Evolutionary conservation across 2,329 filamentous ascomycete genomes (phyloP), one percentile per base, ranked within the genome.

Genomic region (Hymenoscyphus repandus): DNA sequence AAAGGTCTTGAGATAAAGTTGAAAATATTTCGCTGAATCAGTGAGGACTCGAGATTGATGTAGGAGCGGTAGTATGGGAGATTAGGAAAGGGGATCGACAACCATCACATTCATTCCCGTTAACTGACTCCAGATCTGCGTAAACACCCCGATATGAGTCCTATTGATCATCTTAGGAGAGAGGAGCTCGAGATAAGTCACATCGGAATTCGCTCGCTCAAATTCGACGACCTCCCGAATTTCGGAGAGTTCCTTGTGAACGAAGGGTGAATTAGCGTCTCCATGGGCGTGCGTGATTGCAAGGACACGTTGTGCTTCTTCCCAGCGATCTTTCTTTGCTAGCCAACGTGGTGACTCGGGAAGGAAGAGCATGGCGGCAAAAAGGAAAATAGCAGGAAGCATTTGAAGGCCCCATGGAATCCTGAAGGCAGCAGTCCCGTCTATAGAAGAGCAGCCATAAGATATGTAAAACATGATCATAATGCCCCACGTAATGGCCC

Each of bases 91-190:
- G n/a, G n/a, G n/a, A n/a, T n/a, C n/a, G n/a, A n/a, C n/a, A n/a
- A n/a, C n/a, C 85, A 82, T 85, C 34, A 80, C 83, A 61, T 88
- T 89, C 85, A 88, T 88, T 15, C 86, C 86, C 0, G 84, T 88
- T 43, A 90, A 69, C 64, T 90, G 86, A 10, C 78, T 82, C 86
- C 86, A 90, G 60, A 90, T 83, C 68, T 90, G 86, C 1, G 76
- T 85, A 65, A 86, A 88, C 38, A 89, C 63, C 55, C 84, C 86
- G 56, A 88, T 83, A 57, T 83, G 72, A 7, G 84, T 86, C 30
- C 86, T 79, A 69, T 88, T 85, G 64, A 89, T 74, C 82, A 88
- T 88, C n/a, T 72, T 72, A 1, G 86, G 86, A 58, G 76, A 79
- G 69, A 93, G 78, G 1, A 93, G 76, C 63, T 92, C 86, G 1